phyloP scores from a whole-genome alignment of 176 grass and related monocot species.

The Eleusine indica region DNA sequence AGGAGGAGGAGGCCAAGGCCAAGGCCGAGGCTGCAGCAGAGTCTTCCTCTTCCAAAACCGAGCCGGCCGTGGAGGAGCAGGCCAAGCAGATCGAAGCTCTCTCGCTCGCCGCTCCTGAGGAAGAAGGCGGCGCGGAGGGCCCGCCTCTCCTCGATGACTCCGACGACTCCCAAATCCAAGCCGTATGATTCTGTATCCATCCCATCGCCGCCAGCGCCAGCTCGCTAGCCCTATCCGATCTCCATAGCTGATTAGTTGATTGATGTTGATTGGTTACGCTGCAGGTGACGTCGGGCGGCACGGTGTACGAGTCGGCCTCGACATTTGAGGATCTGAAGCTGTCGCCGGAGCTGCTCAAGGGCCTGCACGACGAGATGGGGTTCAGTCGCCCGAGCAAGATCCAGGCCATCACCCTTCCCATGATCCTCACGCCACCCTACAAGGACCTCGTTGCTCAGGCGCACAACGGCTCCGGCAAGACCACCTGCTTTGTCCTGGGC shows the following conservation, averaged over 20 bases:
- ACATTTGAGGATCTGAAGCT: constrained; percentile 84
- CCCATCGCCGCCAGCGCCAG: background rate
- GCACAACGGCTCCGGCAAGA: constrained; percentile 94
- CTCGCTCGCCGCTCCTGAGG: constrained; percentile 57
- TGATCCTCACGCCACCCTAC: constrained; percentile 85
- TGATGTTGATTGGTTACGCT: background rate
- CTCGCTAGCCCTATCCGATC: background rate
- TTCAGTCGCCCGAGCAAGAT: constrained; percentile 91
- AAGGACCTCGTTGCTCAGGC: constrained; percentile 96
- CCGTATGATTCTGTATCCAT: constrained; percentile 43
- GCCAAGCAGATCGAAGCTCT: constrained; percentile 80
- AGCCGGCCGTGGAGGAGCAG: constrained; percentile 42
- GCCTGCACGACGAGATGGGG: constrained; percentile 81
- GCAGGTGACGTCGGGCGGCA: constrained; percentile 79
- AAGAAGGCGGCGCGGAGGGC: constrained; percentile 25
- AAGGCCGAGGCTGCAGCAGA: constrained; percentile 31
- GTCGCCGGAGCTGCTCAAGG: constrained; percentile 73
- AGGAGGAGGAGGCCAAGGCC: constrained; percentile 76
- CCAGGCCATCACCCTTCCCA: constrained; percentile 82
- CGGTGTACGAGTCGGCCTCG: constrained; percentile 86
- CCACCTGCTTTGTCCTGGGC: constrained; percentile 94
- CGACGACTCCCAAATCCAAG: constrained; percentile 84
- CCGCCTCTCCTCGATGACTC: constrained; percentile 72
- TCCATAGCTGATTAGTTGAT: background rate
- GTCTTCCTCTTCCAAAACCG: constrained; percentile 8